Percentiles rank a stretch among this genome's conserved stretches.
Evolutionary conservation across 208 protist genomes (phyloP).

Genomic region (Vickermania ingenoplastis): DNA sequence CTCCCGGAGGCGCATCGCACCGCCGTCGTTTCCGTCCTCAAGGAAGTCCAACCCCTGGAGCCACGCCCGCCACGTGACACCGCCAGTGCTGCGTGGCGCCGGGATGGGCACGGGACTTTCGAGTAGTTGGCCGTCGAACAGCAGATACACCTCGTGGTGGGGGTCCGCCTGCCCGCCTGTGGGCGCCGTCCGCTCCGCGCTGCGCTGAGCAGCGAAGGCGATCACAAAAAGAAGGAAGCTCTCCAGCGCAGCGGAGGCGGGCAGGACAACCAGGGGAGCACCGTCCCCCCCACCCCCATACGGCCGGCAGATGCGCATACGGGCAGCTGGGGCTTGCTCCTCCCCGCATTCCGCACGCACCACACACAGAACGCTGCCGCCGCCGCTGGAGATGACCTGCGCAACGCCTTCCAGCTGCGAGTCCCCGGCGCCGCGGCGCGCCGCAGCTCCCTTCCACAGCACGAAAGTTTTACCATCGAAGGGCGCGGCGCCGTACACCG

Average conservation of each 20-base stretch:
- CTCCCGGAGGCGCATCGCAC: not conserved
- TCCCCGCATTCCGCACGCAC: no score
- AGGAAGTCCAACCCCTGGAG: not conserved
- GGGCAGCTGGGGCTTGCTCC: no score
- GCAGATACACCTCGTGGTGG: not conserved
- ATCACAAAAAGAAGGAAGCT: no score
- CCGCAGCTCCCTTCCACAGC: no score
- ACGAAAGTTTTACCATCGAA: not conserved
- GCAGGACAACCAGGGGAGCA: no score
- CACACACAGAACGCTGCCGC: conserved; percentile 5
- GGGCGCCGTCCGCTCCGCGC: no score
- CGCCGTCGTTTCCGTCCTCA: not conserved
- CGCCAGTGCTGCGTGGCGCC: not conserved
- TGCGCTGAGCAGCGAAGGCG: no score
- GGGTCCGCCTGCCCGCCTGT: no score
- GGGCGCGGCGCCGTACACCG: not conserved
- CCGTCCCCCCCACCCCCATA: no score
- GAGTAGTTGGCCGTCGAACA: not conserved
- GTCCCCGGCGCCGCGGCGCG: not conserved
- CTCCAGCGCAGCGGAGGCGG: no score
- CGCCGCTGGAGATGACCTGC: conserved; percentile 6
- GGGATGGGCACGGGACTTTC: not conserved
- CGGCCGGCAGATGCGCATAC: no score
- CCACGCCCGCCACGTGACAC: not conserved
- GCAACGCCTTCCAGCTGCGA: conserved; percentile 2